phyloP scores from a whole-genome alignment of 2,329 filamentous ascomycete genomes.

The Thelonectria discophora region DNA sequence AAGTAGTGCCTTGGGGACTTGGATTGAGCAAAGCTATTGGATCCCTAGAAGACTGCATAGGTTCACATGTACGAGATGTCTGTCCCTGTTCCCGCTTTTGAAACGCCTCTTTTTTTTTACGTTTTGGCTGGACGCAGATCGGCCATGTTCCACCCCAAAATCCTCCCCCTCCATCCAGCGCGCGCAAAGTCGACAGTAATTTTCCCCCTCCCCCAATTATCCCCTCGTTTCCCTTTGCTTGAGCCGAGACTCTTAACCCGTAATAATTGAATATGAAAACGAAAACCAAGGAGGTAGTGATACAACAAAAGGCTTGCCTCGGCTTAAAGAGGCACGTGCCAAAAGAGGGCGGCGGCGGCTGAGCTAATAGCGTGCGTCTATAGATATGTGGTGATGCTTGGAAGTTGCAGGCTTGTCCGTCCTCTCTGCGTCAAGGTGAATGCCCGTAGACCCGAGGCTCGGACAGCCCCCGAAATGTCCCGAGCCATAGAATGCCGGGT shows the following conservation, averaged over 20 bases:
- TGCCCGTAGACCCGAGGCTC: slow-evolving; percentile 32
- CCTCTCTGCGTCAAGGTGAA: slow-evolving; percentile 1
- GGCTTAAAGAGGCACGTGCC: slow-evolving; percentile 32
- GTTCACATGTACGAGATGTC: slow-evolving; percentile 37
- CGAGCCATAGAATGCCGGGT: slow-evolving; percentile 35
- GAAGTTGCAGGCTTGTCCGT: background rate
- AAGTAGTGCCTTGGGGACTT: slow-evolving; percentile 27
- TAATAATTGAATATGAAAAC: background rate
- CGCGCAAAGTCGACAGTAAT: background rate
- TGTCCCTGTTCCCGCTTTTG: slow-evolving; percentile 27
- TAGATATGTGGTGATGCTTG: slow-evolving; percentile 1
- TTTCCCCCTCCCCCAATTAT: background rate
- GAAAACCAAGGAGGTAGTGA: slow-evolving; percentile 15
- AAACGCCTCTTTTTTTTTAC: slow-evolving; percentile 39
- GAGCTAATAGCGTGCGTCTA: background rate
- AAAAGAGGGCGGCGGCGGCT: slow-evolving; percentile 10
- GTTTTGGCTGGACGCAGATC: slow-evolving; percentile 22
- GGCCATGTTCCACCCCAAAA: slow-evolving; percentile 8
- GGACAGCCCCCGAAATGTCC: slow-evolving; percentile 32
- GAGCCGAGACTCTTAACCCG: slow-evolving; percentile 1
- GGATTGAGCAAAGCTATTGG: slow-evolving; percentile 37
- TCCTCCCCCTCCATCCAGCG: slow-evolving; percentile 12
- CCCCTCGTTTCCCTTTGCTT: slow-evolving; percentile 1
- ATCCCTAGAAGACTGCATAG: slow-evolving; percentile 20
- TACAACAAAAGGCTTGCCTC: slow-evolving; percentile 29